Evolutionary conservation across 106 monocot species (phyloP), one percentile per base, ranked within the genome.

Genomic region (Allium cepa): DNA sequence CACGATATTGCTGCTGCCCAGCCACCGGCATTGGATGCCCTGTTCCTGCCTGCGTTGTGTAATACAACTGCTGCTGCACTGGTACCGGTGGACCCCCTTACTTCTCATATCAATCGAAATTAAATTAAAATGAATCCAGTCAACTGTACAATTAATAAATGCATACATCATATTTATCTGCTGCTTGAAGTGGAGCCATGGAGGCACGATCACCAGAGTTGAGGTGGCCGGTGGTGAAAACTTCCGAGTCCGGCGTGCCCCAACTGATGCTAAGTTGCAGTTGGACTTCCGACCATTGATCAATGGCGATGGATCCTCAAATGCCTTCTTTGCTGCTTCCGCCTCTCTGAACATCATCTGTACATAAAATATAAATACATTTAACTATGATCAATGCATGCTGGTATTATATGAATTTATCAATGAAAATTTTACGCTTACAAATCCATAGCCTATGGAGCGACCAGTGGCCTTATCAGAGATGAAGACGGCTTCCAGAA

Each of bases 401-500:
- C 11, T 52, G 8, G 8, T 52, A 8, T 11, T 52, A 8, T 11
- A 8, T 52, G 9, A 8, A 8, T 11, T 52, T 52, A 8, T 11
- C 52, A 63, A 47, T 11, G 15, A 8, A 5, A 46, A 13, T 1
- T 13, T 14, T 3, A 9, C 2, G 26, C 49, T 67, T 72, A 88
- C 88, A 57, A 88, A 88, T 61, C 88, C 88, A 60, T 88, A 88
- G 76, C 88, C 88, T 71, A 85, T 88, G 79, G 88, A 88, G 8
- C 85, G 81, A 77, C 85, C 85, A 78, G 88, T 79, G 77, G 73
- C 47, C 79, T 85, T 88, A 72, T 88, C 88, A 49, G 88, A 82
- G 82, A 88, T 88, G 67, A 88, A 79, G 77, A 85, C 88, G 64
- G 88, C 88, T 62, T 88, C 88, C 27, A 88, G 81, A 49, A 88